phyloP scores from a whole-genome alignment of 148 eudicot genomes.

The Fallopia convolvulus region DNA sequence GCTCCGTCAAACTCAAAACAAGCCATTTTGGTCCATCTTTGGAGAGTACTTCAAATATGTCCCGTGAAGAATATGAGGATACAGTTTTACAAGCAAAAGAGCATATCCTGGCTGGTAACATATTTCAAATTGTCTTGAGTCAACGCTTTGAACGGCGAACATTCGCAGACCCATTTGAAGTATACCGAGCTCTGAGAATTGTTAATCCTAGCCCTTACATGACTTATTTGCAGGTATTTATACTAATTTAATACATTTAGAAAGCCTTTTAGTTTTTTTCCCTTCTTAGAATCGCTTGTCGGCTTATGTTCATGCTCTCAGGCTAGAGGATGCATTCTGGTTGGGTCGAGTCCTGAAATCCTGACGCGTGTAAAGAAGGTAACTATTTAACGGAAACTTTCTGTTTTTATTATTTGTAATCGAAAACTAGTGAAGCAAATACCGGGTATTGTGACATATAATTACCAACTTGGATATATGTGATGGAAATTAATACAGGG shows the following conservation, averaged over 20 bases:
- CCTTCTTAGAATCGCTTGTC: background rate
- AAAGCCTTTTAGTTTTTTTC: constrained; percentile 1
- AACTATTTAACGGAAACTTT: background rate
- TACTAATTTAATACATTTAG: constrained; percentile 5
- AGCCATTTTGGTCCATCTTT: constrained; percentile 59
- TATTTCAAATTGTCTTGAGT: constrained; percentile 91
- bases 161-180: constrained; percentile 98
- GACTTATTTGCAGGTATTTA: constrained; percentile 77
- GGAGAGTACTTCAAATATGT: constrained; percentile 62
- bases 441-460: too few relatives aligned
- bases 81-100: constrained; percentile 91
- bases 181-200: constrained; percentile 89
- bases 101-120: constrained; percentile 94
- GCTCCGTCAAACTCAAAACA: constrained; percentile 68
- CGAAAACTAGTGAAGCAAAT: background rate
- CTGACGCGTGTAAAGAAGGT: constrained; percentile 92
- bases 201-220: constrained; percentile 99
- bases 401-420: constrained; percentile 1
- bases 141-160: constrained; percentile 95
- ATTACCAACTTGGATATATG: background rate
- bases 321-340: constrained; percentile 94
- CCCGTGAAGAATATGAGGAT: constrained; percentile 62
- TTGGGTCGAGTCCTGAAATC: constrained; percentile 99
- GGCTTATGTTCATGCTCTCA: constrained; percentile 16
- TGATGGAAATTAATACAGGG: constrained; percentile 28